These are phyloP conservation scores for Fusarium devonianum DNA, from an alignment of 2,329 filamentous ascomycete genomes.

Conservation along the genomic window DNA sequence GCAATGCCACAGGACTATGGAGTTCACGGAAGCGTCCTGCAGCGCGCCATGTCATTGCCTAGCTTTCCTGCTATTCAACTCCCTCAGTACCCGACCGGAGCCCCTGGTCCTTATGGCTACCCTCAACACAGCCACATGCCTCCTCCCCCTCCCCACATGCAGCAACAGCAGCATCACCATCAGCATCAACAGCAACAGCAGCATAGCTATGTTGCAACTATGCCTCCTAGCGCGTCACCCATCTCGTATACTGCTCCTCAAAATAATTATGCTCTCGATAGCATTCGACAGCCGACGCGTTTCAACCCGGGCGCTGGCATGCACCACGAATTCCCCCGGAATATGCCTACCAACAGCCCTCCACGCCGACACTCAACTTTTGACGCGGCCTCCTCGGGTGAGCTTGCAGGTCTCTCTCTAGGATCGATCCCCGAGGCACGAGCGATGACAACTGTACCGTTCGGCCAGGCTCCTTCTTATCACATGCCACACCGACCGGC, in stretches of 20 bases:
- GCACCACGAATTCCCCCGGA: neutral
- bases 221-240: constrained; percentile 22
- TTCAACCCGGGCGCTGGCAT: constrained; percentile 23
- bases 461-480: constrained; percentile 25
- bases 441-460: constrained; percentile 5
- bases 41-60: constrained; percentile 39
- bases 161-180: neutral
- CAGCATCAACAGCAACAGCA: neutral
- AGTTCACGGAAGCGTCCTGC: constrained; percentile 27
- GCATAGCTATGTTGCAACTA: constrained; percentile 23
- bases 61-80: constrained; percentile 18
- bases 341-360: neutral
- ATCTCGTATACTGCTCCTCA: constrained; percentile 25
- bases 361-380: neutral
- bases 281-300: constrained; percentile 31
- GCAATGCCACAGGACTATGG: constrained; percentile 24
- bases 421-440: constrained; percentile 7
- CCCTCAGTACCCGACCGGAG: neutral
- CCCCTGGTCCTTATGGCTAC: neutral
- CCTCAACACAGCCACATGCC: neutral
- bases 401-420: neutral
- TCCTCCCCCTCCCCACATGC: neutral
- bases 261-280: constrained; percentile 36
- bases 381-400: neutral
- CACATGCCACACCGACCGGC: constrained; percentile 26